Percentiles rank a stretch among this genome's conserved stretches.
Conservation (phyloP, 352 stramenopile species). For the Pythium sukuiense region DNA sequence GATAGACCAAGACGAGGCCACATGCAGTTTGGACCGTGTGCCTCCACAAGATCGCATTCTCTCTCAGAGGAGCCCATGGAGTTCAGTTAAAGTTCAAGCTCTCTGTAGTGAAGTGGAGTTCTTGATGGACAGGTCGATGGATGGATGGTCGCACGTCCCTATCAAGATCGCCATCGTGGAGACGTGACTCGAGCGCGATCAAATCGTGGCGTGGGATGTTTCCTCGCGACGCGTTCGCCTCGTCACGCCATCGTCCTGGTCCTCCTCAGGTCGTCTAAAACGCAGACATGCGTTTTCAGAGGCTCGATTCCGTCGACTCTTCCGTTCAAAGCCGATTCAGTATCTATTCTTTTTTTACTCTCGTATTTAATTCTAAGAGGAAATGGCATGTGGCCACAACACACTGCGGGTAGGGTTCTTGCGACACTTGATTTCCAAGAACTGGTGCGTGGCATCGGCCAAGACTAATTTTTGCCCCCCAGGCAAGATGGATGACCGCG, state of each 20-base stretch:
- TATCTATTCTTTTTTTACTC: conserved; percentile 25
- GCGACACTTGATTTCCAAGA: conserved; percentile 23
- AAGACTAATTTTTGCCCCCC: conserved; percentile 24
- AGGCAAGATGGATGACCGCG: conserved; percentile 24
- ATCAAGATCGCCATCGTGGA: neutral
- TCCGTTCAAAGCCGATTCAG: no score
- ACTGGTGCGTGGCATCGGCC: conserved; percentile 20
- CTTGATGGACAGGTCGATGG: neutral
- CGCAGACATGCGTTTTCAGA: neutral
- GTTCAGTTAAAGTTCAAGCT: neutral
- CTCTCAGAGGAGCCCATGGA: neutral
- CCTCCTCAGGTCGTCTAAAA: neutral
- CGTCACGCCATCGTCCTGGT: conserved; percentile 14
- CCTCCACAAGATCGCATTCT: no score
- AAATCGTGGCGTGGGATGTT: conserved; percentile 3
- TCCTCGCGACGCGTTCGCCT: conserved; percentile 1
- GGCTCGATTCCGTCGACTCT: neutral
- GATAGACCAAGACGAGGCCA: neutral
- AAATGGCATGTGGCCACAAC: neutral
- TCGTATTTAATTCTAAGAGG: conserved; percentile 17
- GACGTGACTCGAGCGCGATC: neutral
- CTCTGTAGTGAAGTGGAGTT: neutral
- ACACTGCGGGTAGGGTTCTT: conserved; percentile 16
- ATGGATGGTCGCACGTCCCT: neutral
- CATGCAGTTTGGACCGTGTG: no score